Evolutionary conservation across 306 rosid genomes (phyloP), one percentile per base, ranked within the genome.

Genomic region (Notholithocarpus densiflorus): DNA sequence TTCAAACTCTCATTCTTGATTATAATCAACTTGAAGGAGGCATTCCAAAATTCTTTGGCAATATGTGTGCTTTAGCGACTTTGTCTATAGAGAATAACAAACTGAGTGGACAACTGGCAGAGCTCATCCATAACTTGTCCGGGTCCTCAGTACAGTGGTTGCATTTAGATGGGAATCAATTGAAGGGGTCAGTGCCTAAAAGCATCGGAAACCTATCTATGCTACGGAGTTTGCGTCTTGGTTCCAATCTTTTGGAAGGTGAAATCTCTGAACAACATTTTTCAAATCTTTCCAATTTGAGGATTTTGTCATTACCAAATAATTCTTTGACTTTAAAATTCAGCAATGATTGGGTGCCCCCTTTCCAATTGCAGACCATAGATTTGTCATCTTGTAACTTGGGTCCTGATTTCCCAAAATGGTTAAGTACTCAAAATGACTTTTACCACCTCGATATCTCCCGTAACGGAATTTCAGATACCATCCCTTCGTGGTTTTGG

Each of bases 321-420:
- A 81, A 76, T 53, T 23, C 40, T 31, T 53, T 76, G 68, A 20
- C 76, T 0, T 51, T 71, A 5, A 60, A 76, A 23, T 12, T 81
- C 3, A 59, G 68, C 37, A 5, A 32, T 1, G 7, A 31, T 3
- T 81, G 81, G 74, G 34, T 34, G 12, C 81, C 84, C 23, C 60
- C 84, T 0, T 81, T 75, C 15, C 37, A 26, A 4, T 32, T 82
- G 20, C 0, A 1, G 1, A 0, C 0, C 3, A 2, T 82, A 11
- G 1, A 0, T 15, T 20, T 76, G 81, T 9, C 19, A 12, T 82
- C 62, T 51, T 71, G 85, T 73, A 79, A 74, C 15, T 55, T 79
- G 5, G 83, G 83, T 60, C 74, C 77, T 19, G 43, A 59, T 15
- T 83, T 83, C 70, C 83, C 86, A 2, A 75, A 59, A 79, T 83